A percentile compares a stretch with the other conserved stretches of the same genome.
Evolutionary conservation across 1,139 yeast species (phyloP).

Genomic region (Nakaseomyces nivariensis): DNA sequence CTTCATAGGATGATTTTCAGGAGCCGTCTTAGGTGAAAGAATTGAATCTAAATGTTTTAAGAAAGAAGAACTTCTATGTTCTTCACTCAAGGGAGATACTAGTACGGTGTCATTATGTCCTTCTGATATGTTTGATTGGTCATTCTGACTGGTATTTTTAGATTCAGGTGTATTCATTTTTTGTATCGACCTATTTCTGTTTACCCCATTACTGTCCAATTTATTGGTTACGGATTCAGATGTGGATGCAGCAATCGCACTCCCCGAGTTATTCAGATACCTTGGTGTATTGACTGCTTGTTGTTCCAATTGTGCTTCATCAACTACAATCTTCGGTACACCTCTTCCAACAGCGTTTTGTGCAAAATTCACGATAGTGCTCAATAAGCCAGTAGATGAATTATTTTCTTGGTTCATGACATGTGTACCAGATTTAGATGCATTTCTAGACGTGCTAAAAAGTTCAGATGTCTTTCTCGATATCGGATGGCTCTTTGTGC

Average conservation of each 20-base stretch:
- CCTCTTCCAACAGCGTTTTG: conserved; percentile 18
- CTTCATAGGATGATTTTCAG: neutral
- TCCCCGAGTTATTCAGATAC: neutral
- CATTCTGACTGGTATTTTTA: neutral
- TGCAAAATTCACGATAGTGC: conserved; percentile 17
- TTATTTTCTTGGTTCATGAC: conserved; percentile 1
- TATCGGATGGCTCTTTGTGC: neutral
- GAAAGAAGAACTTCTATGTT: conserved; percentile 25
- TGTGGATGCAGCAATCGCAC: neutral
- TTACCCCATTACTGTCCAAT: neutral
- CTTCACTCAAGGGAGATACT: conserved; percentile 8
- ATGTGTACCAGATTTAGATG: conserved; percentile 1
- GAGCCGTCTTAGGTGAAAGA: conserved; percentile 15
- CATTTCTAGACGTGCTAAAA: neutral
- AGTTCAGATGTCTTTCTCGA: conserved; percentile 1
- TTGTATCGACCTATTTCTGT: neutral
- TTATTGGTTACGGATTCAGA: neutral
- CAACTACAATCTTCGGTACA: conserved; percentile 13
- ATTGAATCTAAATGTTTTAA: conserved; percentile 31
- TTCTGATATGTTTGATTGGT: neutral
- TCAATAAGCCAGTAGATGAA: conserved; percentile 11
- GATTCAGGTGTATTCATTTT: neutral
- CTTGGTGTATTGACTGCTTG: neutral
- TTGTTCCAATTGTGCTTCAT: conserved; percentile 7
- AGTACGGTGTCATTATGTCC: conserved; percentile 11